phyloP scores from a whole-genome alignment of 495 filamentous ascomycete species.

The Lentithecium fluviatile region DNA sequence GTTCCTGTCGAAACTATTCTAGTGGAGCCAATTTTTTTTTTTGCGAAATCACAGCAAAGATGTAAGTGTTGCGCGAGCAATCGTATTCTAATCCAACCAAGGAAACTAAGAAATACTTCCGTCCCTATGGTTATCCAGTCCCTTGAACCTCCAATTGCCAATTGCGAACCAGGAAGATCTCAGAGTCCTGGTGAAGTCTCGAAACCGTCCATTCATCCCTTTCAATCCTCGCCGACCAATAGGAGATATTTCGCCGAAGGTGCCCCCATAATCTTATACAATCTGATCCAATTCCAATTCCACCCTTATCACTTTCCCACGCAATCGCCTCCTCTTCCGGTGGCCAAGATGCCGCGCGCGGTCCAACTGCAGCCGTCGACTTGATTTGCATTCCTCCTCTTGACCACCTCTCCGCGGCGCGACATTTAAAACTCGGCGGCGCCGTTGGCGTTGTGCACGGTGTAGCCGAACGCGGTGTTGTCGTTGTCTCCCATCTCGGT shows the following conservation, averaged over 20 bases:
- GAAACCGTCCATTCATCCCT: too few relatives aligned
- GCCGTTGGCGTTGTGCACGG: constrained; percentile 40
- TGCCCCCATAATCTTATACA: constrained; percentile 6
- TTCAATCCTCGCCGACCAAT: too few relatives aligned
- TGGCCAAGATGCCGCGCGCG: constrained; percentile 26
- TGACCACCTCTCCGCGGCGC: constrained; percentile 27
- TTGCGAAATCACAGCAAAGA: too few relatives aligned
- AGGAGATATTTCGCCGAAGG: neutral
- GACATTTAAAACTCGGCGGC: constrained; percentile 36
- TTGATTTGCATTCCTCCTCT: constrained; percentile 1
- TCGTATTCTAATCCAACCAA: too few relatives aligned
- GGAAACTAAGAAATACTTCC: too few relatives aligned
- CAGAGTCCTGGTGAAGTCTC: too few relatives aligned
- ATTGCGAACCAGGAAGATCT: too few relatives aligned
- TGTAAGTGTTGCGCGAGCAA: too few relatives aligned
- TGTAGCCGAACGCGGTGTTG: constrained; percentile 41
- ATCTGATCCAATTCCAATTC: constrained; percentile 13
- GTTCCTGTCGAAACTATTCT: too few relatives aligned
- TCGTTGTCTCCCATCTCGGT: constrained; percentile 40
- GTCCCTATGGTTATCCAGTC: too few relatives aligned
- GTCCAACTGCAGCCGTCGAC: constrained; percentile 5
- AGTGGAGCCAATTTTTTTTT: too few relatives aligned
- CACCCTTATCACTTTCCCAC: neutral
- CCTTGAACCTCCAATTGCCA: too few relatives aligned
- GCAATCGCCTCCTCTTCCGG: constrained; percentile 30